A percentile compares a stretch with the other conserved stretches of the same genome.
These are phyloP conservation scores for Nannochloropsis salina DNA, from an alignment of 108 stramenopile species.

Conservation along the genomic window DNA sequence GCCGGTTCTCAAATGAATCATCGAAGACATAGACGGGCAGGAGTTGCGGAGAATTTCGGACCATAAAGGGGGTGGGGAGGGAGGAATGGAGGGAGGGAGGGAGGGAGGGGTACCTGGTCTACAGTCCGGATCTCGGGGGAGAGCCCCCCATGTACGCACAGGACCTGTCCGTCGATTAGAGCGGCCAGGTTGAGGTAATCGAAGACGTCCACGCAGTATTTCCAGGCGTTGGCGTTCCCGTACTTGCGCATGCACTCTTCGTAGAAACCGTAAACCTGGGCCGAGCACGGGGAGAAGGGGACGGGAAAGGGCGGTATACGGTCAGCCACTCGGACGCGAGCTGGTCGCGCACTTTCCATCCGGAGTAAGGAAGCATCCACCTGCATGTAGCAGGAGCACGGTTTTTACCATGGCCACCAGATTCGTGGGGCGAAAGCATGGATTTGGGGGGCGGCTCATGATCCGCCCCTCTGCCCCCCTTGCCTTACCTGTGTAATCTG, in stretches of 20 bases:
- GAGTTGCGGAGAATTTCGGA: not conserved
- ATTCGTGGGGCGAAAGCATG: no score
- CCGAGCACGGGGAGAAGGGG: not conserved
- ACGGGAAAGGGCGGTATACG: not conserved
- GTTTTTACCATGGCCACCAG: no score
- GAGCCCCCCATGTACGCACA: conserved; percentile 90
- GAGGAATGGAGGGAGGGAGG: not conserved
- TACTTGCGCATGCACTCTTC: conserved; percentile 98
- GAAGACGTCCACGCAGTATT: conserved; percentile 90
- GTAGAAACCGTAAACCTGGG: conserved; percentile 97
- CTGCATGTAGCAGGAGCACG: no score
- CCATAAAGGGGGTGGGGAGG: not conserved
- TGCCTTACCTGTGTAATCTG: conserved; percentile 87
- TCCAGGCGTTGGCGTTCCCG: conserved; percentile 94
- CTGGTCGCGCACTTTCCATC: no score
- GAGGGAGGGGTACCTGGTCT: conserved; percentile 56
- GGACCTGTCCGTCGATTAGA: conserved; percentile 80
- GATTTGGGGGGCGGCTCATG: no score
- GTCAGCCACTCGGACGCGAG: no score
- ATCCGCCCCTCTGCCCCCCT: not conserved
- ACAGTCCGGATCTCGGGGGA: conserved; percentile 84
- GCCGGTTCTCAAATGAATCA: not conserved
- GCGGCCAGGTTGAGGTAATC: conserved; percentile 93
- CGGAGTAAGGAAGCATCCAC: no score
- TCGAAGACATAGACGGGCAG: not conserved